Evolutionary conservation across 2,329 filamentous ascomycete genomes (phyloP).

Genomic region (Arthrinium puccinioides): DNA sequence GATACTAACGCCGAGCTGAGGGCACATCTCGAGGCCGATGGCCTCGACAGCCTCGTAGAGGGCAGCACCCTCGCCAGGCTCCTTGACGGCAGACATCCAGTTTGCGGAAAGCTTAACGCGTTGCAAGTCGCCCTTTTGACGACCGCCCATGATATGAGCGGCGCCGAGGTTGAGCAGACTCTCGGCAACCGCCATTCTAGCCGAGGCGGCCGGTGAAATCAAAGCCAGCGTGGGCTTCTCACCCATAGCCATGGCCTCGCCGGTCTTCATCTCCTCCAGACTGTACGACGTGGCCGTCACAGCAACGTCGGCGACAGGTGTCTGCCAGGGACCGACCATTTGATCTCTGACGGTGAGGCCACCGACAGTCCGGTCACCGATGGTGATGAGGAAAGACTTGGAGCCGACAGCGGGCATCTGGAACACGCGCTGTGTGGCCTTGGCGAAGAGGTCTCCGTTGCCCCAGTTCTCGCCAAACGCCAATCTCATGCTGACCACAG

Average conservation of each 20-base stretch:
- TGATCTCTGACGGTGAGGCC: slow-evolving; percentile 85
- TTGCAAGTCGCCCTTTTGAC: slow-evolving; percentile 56
- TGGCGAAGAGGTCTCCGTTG: slow-evolving; percentile 42
- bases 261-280: slow-evolving; percentile 55
- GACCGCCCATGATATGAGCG: slow-evolving; percentile 7
- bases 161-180: slow-evolving; percentile 90
- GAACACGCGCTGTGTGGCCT: slow-evolving; percentile 76
- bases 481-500: slow-evolving; percentile 54
- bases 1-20: slow-evolving; percentile 82
- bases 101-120: slow-evolving; percentile 89
- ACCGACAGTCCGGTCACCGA: slow-evolving; percentile 86
- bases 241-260: slow-evolving; percentile 92
- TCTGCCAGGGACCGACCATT: slow-evolving; percentile 95
- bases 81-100: slow-evolving; percentile 97
- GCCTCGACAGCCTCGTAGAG: slow-evolving; percentile 92
- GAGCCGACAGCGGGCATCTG: slow-evolving; percentile 87
- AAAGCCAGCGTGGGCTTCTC: slow-evolving; percentile 85
- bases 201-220: slow-evolving; percentile 83
- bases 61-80: slow-evolving; percentile 85
- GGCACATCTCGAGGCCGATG: slow-evolving; percentile 88
- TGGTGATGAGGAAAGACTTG: slow-evolving; percentile 95
- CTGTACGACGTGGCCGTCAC: slow-evolving; percentile 81
- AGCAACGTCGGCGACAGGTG: slow-evolving; percentile 86
- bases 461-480: slow-evolving; percentile 48
- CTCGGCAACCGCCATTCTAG: slow-evolving; percentile 93